Conservation (phyloP, 768 basidiomycete species). For the Phanerochaete carnosa region DNA sequence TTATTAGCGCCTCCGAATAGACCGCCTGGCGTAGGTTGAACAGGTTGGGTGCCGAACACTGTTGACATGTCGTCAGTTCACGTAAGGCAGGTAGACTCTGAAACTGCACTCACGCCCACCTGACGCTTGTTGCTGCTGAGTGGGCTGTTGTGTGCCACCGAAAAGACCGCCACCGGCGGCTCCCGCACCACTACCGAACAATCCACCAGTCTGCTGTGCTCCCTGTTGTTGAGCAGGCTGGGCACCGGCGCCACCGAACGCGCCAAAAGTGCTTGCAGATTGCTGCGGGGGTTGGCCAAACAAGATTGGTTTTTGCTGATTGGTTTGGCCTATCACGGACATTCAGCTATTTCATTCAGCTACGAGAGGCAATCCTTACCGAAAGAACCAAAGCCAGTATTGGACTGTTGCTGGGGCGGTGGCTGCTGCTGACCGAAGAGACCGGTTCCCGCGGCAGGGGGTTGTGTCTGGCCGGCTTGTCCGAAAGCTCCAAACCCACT, state of each 20-base stretch:
- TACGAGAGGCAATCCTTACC: constrained; percentile 19
- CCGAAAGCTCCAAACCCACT: constrained; percentile 26
- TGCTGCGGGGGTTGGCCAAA: constrained; percentile 42
- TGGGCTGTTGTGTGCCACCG: constrained; percentile 31
- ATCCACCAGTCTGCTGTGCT: constrained; percentile 18
- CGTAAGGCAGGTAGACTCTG: neutral
- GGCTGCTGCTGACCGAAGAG: constrained; percentile 35
- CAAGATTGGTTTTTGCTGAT: constrained; percentile 40
- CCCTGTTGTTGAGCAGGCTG: constrained; percentile 29
- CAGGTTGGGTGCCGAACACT: constrained; percentile 37
- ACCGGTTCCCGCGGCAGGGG: constrained; percentile 24
- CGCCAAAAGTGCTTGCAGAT: constrained; percentile 6
- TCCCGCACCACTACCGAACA: constrained; percentile 16
- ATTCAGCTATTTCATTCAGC: neutral
- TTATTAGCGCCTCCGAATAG: constrained; percentile 19
- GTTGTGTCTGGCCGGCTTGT: constrained; percentile 28
- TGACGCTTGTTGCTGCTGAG: constrained; percentile 28
- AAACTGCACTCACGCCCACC: constrained; percentile 3
- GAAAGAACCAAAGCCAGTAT: constrained; percentile 31
- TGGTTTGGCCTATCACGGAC: constrained; percentile 17
- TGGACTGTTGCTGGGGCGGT: constrained; percentile 23
- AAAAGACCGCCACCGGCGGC: constrained; percentile 27
- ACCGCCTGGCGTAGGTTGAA: constrained; percentile 13
- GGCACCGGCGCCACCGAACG: constrained; percentile 12
- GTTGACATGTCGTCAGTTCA: constrained; percentile 11